Evolutionary conservation across 495 filamentous ascomycete genomes (phyloP), one percentile per base, ranked within the genome.

Genomic region (Amniculicola lignicola): DNA sequence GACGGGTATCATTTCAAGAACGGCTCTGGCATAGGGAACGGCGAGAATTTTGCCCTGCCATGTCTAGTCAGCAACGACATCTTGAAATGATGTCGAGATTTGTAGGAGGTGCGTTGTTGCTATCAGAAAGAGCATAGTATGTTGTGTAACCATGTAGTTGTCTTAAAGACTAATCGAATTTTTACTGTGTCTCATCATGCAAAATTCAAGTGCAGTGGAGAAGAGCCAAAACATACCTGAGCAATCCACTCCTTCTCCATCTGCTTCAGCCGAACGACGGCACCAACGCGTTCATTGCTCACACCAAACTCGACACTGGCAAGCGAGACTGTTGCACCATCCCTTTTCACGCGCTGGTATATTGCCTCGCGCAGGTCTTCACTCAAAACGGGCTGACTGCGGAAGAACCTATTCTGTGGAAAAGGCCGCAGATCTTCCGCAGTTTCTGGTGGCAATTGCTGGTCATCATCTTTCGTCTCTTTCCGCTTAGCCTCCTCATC

Each of bases 131-230:
- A 75, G 62, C 62, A 69, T 64, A 61, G 74, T 68, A 70, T 69
- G 68, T 66, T 68, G 59, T 61, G 67, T 77, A 79, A 80, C 77
- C 77, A 80, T 69, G 65, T 75, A 58, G 74, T 24, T 82, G 89
- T 96, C 92, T 96, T 96, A 77, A 92, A 96, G 92, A 96, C 92
- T 95, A 95, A 98, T 96, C 92, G 90, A 85, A 77, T 75, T 79
- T 77, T 66, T 49, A 81, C 46, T 51, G 79, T 80, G 79, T 81
- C 76, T 88, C 86, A 84, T 85, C 85, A 85, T 84, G 70, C 49
- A 61, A 39, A 45, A 19, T 45, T 39, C 38, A 16, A 54, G 49
- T 45, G 46, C 62, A 35, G 42, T 43, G 48, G 57, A 67, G n/a
- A 42, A 61, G 54, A 67, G 56, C 55, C 43, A 47, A 53, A 65